Conservation (phyloP, 2,329 filamentous ascomycete species). For the Blastomyces silverae region DNA sequence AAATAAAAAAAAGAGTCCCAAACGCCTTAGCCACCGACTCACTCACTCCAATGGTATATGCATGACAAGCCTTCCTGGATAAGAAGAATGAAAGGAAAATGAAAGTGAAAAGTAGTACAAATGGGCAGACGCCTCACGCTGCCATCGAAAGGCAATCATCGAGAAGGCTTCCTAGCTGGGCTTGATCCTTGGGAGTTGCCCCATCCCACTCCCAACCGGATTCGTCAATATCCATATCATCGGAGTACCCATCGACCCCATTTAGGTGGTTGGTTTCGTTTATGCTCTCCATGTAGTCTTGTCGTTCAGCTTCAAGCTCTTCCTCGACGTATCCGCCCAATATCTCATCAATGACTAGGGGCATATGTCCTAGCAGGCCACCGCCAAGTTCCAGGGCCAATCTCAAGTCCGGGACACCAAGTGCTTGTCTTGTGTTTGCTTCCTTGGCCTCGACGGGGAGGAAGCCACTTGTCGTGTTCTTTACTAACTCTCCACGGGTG, state of each 20-base stretch:
- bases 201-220: conserved; percentile 37
- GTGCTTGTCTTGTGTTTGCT: conserved; percentile 60
- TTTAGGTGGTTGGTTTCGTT: conserved; percentile 15
- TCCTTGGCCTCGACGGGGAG: conserved; percentile 75
- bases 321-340: conserved; percentile 66
- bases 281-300: conserved; percentile 27
- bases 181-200: conserved; percentile 31
- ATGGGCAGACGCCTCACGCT: conserved; percentile 23
- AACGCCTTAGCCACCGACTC: conserved; percentile 6
- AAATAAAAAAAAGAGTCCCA: not conserved
- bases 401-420: conserved; percentile 72
- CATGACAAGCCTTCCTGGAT: conserved; percentile 5
- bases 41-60: conserved; percentile 12
- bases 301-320: conserved; percentile 54
- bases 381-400: conserved; percentile 70
- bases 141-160: conserved; percentile 41
- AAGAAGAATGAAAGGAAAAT: conserved; percentile 1
- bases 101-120: not conserved
- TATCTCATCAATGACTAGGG: conserved; percentile 64
- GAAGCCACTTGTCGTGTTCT: conserved; percentile 65
- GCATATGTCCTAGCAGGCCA: conserved; percentile 68
- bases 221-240: conserved; percentile 40
- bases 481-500: conserved; percentile 63
- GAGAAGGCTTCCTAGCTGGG: conserved; percentile 35
- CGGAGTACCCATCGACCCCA: conserved; percentile 24